These are phyloP conservation scores for Diaporthe citrichinensis DNA, from an alignment of 2,329 filamentous ascomycete genomes.

Conservation along the genomic window DNA sequence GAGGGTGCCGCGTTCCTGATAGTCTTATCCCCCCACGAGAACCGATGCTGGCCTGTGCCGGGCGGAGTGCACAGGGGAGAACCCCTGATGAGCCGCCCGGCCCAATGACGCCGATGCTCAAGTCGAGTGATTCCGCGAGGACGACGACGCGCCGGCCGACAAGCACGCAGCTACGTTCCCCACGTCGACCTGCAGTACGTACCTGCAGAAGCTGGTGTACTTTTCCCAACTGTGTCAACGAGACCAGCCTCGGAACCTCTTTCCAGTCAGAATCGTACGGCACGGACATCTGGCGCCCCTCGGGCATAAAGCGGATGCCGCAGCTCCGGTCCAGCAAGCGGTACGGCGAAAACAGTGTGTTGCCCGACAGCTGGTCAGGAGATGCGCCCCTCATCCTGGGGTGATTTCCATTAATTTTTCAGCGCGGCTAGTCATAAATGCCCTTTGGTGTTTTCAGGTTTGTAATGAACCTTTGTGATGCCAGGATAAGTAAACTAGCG, in stretches of 20 bases:
- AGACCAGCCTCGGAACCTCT: conserved; percentile 46
- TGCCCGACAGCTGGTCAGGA: conserved; percentile 61
- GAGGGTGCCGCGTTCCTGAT: too few species aligned
- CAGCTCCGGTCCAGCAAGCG: conserved; percentile 63
- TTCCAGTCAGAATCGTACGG: conserved; percentile 46
- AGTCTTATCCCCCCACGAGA: too few species aligned
- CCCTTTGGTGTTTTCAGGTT: neutral
- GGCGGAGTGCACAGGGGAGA: too few species aligned
- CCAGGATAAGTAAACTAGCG: neutral
- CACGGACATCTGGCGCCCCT: conserved; percentile 47
- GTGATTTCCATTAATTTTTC: neutral
- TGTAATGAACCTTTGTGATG: neutral
- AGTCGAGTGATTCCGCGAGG: neutral
- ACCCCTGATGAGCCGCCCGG: too few species aligned
- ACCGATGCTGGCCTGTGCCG: too few species aligned
- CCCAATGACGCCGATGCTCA: conserved; percentile 32
- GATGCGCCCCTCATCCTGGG: conserved; percentile 52
- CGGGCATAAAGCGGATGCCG: conserved; percentile 60
- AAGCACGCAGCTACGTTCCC: conserved; percentile 49
- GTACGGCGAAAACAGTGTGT: conserved; percentile 58
- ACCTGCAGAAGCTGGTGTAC: conserved; percentile 54
- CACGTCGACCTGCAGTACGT: conserved; percentile 51
- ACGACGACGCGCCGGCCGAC: neutral
- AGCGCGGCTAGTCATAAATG: neutral
- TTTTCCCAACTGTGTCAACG: conserved; percentile 55